A percentile compares a stretch with the other conserved stretches of the same genome.
Conservation (phyloP, 2,329 filamentous ascomycete genomes). For the Penicillium sp. region DNA sequence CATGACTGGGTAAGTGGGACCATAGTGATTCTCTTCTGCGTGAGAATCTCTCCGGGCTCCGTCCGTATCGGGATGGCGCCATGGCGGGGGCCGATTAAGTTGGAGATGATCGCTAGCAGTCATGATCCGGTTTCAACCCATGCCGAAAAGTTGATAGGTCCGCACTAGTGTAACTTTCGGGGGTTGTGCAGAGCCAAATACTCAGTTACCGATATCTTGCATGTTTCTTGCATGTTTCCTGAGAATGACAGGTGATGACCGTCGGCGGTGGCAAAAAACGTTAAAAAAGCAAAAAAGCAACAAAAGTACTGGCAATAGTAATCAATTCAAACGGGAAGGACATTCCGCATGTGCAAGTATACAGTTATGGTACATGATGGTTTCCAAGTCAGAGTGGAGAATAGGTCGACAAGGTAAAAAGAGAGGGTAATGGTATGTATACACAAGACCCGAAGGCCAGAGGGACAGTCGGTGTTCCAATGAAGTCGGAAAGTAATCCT, state of each 20-base stretch:
- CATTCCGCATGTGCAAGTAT: conserved; percentile 22
- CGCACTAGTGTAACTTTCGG: background rate
- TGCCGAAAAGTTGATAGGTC: background rate
- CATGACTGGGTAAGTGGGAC: background rate
- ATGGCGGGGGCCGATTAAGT: conserved; percentile 22
- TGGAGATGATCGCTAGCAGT: background rate
- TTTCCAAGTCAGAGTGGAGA: conserved; percentile 27
- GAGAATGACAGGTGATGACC: background rate
- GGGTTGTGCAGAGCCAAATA: background rate
- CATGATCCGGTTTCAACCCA: conserved; percentile 1
- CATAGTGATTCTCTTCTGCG: background rate
- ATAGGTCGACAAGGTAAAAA: conserved; percentile 7
- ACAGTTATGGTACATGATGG: conserved; percentile 27
- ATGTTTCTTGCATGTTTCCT: too few species aligned
- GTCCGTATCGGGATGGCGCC: conserved; percentile 23
- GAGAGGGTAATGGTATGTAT: conserved; percentile 17
- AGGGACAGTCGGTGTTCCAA: conserved; percentile 6
- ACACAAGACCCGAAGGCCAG: conserved; percentile 19
- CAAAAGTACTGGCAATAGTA: background rate
- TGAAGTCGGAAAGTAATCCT: background rate
- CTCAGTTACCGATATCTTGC: background rate
- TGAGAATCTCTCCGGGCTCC: conserved; percentile 14
- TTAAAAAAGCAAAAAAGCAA: background rate
- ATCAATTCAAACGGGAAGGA: background rate
- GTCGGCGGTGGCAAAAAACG: conserved; percentile 21